These are phyloP conservation scores for Vigna nakashimae DNA, from an alignment of 306 rosid species.

Conservation along the genomic window DNA sequence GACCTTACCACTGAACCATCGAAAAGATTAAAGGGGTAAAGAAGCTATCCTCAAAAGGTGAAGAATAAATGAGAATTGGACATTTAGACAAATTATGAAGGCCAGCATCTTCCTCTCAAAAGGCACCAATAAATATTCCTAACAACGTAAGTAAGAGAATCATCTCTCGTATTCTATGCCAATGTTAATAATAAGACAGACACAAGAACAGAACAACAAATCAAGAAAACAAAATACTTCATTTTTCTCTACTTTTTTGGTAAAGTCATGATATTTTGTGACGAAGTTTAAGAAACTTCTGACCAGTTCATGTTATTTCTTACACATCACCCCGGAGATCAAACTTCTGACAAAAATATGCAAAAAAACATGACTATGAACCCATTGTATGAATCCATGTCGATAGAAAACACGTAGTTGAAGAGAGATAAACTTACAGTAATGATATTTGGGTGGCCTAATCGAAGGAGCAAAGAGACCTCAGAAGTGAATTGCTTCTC, in stretches of 20 bases:
- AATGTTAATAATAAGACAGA: neutral
- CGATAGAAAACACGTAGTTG: neutral
- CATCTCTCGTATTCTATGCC: neutral
- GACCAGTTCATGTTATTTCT: neutral
- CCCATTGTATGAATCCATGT: neutral
- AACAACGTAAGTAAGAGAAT: neutral
- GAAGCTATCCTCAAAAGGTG: constrained; percentile 7
- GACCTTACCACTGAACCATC: constrained; percentile 15
- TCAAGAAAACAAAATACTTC: neutral
- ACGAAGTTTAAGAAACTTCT: neutral
- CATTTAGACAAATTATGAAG: neutral
- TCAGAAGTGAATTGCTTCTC: constrained; percentile 91
- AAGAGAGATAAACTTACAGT: constrained; percentile 61
- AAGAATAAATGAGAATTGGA: neutral
- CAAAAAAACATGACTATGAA: neutral
- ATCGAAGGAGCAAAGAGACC: constrained; percentile 73
- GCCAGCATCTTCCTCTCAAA: constrained; percentile 2
- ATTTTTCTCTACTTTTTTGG: neutral
- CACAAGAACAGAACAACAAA: neutral
- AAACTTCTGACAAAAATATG: neutral
- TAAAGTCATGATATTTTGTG: neutral
- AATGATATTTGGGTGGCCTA: constrained; percentile 86
- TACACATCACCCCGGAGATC: neutral
- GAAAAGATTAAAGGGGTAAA: neutral
- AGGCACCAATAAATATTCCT: neutral